These are phyloP conservation scores for Fusarium circinatum DNA, from an alignment of 2,329 filamentous ascomycete genomes.

Conservation along the genomic window DNA sequence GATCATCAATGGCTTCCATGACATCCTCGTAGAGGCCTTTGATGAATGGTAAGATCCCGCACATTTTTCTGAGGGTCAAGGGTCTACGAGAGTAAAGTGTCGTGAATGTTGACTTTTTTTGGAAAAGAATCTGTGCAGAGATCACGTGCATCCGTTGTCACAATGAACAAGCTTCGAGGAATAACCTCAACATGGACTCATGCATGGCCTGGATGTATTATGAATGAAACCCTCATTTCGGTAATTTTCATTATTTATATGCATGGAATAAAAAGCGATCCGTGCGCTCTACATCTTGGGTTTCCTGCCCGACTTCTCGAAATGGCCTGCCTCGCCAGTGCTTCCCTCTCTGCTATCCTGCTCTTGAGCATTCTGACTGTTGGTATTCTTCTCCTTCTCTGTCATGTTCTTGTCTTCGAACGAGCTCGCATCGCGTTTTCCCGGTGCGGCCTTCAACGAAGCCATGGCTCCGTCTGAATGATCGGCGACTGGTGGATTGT, in stretches of 20 bases:
- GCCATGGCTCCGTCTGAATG: constrained; percentile 23
- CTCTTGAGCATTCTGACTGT: constrained; percentile 20
- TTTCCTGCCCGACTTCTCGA: constrained; percentile 17
- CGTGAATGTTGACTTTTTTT: background rate
- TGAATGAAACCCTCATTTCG: too few species aligned
- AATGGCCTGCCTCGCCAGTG: background rate
- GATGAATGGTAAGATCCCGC: constrained; percentile 2
- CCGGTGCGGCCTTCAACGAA: constrained; percentile 16
- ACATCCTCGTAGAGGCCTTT: constrained; percentile 12
- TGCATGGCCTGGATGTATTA: too few species aligned
- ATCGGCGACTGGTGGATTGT: background rate
- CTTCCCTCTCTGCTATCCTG: constrained; percentile 11
- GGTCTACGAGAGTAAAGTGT: background rate
- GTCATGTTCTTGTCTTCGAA: constrained; percentile 18
- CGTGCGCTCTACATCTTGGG: background rate
- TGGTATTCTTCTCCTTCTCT: constrained; percentile 4
- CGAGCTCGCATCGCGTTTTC: constrained; percentile 5
- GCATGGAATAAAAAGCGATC: too few species aligned
- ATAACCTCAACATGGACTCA: too few species aligned
- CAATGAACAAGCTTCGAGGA: background rate
- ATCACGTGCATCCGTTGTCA: constrained; percentile 4
- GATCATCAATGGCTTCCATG: constrained; percentile 21
- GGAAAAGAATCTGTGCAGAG: background rate
- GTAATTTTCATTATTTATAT: too few species aligned
- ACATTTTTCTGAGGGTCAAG: background rate